Conservation (phyloP, 306 rosid species). For the Cucurbita moschata region DNA sequence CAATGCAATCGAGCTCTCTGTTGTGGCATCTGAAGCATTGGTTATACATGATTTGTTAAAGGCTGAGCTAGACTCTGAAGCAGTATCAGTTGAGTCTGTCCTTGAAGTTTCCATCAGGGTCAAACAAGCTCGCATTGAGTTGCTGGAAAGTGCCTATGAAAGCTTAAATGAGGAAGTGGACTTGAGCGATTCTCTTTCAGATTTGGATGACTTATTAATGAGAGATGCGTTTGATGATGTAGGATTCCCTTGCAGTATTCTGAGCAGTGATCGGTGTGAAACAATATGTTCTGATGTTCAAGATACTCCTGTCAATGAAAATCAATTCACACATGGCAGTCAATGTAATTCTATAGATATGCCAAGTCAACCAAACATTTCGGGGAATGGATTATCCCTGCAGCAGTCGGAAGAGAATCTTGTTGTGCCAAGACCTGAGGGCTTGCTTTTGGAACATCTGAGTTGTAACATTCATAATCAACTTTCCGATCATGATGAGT, state of each 20-base stretch:
- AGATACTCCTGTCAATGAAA: conserved; percentile 28
- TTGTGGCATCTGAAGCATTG: conserved; percentile 84
- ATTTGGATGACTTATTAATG: conserved; percentile 66
- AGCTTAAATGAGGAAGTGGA: conserved; percentile 25
- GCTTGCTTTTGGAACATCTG: conserved; percentile 15
- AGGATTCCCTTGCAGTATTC: conserved; percentile 33
- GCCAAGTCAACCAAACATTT: conserved; percentile 16
- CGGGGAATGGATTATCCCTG: conserved; percentile 15
- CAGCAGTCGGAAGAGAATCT: conserved; percentile 16
- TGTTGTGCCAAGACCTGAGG: conserved; percentile 15
- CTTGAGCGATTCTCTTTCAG: conserved; percentile 53
- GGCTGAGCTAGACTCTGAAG: conserved; percentile 25
- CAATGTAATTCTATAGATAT: conserved; percentile 11
- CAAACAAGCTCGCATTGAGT: conserved; percentile 52
- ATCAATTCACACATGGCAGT: conserved; percentile 9
- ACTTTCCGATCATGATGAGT: conserved; percentile 11
- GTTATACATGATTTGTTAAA: conserved; percentile 54
- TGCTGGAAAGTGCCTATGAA: conserved; percentile 26
- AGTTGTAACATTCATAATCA: conserved; percentile 25
- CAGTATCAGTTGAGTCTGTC: conserved; percentile 26
- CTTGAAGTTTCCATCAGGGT: conserved; percentile 71
- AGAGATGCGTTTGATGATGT: conserved; percentile 58
- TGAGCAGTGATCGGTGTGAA: conserved; percentile 14
- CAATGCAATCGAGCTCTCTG: conserved; percentile 56
- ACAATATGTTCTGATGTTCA: conserved; percentile 21